Evolutionary conservation across 768 basidiomycete genomes (phyloP).

Genomic region (Postia placenta): DNA sequence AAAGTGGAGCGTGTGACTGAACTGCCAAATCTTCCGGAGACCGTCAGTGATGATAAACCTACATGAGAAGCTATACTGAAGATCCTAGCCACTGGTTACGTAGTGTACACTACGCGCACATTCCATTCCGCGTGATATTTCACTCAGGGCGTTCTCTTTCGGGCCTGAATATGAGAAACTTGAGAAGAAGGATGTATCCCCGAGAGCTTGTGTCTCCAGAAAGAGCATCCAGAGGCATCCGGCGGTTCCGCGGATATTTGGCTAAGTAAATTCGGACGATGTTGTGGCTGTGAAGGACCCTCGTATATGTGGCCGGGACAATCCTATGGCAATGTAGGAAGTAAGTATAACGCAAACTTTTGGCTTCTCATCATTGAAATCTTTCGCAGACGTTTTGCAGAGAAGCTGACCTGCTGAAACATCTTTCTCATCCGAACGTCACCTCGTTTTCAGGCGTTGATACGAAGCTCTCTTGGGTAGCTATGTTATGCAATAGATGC

Average conservation of each 20-base stretch:
- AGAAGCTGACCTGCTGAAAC: conserved; percentile 6
- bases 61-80: too few relatives aligned
- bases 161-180: too few relatives aligned
- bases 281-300: conserved; percentile 5
- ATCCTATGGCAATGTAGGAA: background rate
- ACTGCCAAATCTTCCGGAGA: too few relatives aligned
- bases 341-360: background rate
- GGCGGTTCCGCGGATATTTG: conserved; percentile 9
- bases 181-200: too few relatives aligned
- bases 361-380: background rate
- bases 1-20: too few relatives aligned
- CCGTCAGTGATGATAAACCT: too few relatives aligned
- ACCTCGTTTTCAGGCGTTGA: conserved; percentile 3
- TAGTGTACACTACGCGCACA: too few relatives aligned
- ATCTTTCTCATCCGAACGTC: conserved; percentile 2
- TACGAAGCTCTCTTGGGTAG: conserved; percentile 2
- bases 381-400: conserved; percentile 1
- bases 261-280: background rate
- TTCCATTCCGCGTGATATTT: too few relatives aligned
- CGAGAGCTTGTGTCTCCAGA: background rate
- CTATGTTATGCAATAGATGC: conserved; percentile 5
- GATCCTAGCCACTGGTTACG: too few relatives aligned
- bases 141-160: too few relatives aligned
- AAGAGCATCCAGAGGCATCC: background rate
- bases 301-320: background rate